phyloP scores from a whole-genome alignment of 345 rosid genomes.

The Nephelium lappaceum region DNA sequence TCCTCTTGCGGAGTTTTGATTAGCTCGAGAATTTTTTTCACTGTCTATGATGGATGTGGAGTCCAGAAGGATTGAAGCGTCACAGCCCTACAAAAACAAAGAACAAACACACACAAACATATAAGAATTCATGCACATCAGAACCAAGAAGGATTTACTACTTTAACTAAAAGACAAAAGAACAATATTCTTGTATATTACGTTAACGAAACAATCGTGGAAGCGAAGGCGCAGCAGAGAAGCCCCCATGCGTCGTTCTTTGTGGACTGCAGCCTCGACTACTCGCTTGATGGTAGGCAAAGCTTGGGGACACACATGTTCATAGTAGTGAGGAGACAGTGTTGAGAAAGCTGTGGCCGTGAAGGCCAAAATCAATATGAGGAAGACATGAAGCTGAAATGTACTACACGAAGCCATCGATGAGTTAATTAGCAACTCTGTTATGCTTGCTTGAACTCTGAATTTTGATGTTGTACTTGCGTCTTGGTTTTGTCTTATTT shows the following conservation, averaged over 20 bases:
- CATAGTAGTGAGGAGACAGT: constrained; percentile 56
- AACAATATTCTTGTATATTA: background rate
- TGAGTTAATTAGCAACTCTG: background rate
- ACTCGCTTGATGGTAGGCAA: constrained; percentile 45
- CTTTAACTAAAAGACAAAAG: background rate
- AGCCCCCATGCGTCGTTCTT: constrained; percentile 62
- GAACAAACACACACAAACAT: background rate
- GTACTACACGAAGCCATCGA: constrained; percentile 28
- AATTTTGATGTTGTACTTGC: background rate
- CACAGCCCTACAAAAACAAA: constrained; percentile 61
- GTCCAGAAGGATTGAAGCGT: constrained; percentile 66
- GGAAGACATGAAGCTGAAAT: constrained; percentile 12
- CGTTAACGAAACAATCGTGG: constrained; percentile 24
- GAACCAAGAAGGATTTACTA: background rate
- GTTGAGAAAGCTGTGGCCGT: constrained; percentile 19
- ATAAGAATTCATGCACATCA: background rate
- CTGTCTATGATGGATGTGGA: constrained; percentile 46
- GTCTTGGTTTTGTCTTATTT: background rate
- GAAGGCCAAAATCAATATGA: constrained; percentile 11
- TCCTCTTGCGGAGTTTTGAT: constrained; percentile 50
- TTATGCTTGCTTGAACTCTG: background rate
- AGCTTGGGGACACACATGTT: constrained; percentile 51
- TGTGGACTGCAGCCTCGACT: constrained; percentile 40
- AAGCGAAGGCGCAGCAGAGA: constrained; percentile 63
- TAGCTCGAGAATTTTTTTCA: constrained; percentile 51